phyloP scores from a whole-genome alignment of 2,329 filamentous ascomycete species.

The Fusarium acutatum region DNA sequence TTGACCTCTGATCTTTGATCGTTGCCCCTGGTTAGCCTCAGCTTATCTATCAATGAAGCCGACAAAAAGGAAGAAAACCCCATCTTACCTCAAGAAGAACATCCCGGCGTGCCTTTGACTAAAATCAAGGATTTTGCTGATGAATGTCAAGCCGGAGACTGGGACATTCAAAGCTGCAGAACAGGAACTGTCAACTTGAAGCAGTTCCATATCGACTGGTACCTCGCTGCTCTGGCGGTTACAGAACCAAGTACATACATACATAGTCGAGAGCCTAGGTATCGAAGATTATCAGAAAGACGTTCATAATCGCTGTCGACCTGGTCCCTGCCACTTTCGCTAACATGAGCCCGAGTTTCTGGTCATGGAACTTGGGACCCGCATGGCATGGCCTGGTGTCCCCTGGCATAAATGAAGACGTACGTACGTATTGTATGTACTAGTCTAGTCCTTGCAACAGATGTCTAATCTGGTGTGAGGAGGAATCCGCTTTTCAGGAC shows the following conservation, averaged over 20 bases:
- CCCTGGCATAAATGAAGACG: conserved; percentile 27
- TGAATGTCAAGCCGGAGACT: neutral
- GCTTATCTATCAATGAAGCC: conserved; percentile 9
- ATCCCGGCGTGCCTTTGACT: neutral
- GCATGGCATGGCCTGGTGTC: conserved; percentile 25
- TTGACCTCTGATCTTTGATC: conserved; percentile 20
- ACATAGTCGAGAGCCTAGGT: neutral
- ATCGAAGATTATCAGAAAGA: conserved; percentile 11
- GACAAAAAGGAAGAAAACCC: neutral
- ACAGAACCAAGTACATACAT: neutral
- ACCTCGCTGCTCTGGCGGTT: conserved; percentile 21
- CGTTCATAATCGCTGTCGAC: conserved; percentile 21
- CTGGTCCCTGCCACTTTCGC: conserved; percentile 38
- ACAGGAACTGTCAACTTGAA: neutral
- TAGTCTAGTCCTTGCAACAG: conserved; percentile 26
- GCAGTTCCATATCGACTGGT: conserved; percentile 11
- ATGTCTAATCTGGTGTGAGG: conserved; percentile 33
- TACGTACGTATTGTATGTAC: neutral
- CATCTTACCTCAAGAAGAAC: neutral
- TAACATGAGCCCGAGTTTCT: conserved; percentile 41
- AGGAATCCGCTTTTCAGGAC: conserved; percentile 22
- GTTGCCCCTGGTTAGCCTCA: conserved; percentile 24
- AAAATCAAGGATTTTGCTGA: neutral
- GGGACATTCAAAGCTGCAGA: neutral
- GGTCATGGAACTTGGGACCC: conserved; percentile 38